Base-by-base conservation (phyloP, 371 early-diverging fungal species). In the Entomophthora muscae region DNA sequence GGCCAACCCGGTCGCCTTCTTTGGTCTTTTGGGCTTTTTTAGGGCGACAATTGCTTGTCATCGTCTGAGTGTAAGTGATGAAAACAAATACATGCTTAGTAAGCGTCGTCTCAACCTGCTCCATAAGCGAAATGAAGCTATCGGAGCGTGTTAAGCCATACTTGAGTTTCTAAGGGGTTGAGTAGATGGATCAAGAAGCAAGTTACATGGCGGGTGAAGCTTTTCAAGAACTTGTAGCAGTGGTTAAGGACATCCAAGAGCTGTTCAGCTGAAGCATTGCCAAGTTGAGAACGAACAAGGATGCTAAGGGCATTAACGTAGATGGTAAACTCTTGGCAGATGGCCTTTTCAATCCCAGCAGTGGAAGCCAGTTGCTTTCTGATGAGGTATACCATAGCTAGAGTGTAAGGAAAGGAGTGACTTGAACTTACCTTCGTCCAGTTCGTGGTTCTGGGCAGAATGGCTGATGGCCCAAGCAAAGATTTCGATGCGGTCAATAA, bases 191-290 rank as follows among this genome's bases (percentile, higher is more conserved):
- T 17, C n/a, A n/a, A n/a, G n/a, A 51, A 23, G 42, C 12, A 12
- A 51, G 24, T 61, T 61, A 61, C 61, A 32, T 33, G 42, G 23
- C 42, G 31, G 26, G 42, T 30, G 22, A 61, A 30, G 12, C 24
- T 12, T 13, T 23, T 51, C 42, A 61, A 12, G 27, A 61, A 61
- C n/a, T 61, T 61, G 33, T 33, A 61, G 26, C 23, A 28, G 22
- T 30, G 31, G 61, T 42, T 61, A 32, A 61, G 42, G 7, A 23
- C 23, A 7, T 42, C 61, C 27, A 61, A 61, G 17, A 61, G 22
- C 24, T 61, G 33, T 5, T 61, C 61, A 21, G 33, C n/a, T 12
- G 61, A 51, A 51, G 33, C 3, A 22, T 10, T 42, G 30, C 23
- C 12, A 17, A 55, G 28, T 13, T 22, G 26, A 27, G 56, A 12